Conservation (phyloP, 331 rosid genomes). For the Quercus tomentella region DNA sequence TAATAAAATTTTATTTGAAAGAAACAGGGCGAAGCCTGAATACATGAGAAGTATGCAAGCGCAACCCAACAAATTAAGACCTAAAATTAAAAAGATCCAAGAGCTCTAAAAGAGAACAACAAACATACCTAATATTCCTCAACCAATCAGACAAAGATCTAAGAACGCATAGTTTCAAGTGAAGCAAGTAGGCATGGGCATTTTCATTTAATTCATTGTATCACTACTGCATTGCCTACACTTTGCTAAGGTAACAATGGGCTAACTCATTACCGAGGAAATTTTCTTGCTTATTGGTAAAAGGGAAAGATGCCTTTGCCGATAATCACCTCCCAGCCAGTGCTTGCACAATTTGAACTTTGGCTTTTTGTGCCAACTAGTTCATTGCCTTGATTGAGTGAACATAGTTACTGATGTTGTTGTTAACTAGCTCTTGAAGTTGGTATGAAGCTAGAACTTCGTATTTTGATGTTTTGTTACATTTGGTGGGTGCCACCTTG, state of each 20-base stretch:
- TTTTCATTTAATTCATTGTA: neutral
- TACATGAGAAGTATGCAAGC: no score
- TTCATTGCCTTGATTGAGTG: neutral
- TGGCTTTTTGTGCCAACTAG: neutral
- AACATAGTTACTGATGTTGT: neutral
- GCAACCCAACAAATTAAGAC: no score
- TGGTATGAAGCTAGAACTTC: neutral
- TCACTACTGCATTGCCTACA: neutral
- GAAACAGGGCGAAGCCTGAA: no score
- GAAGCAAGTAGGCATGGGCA: neutral
- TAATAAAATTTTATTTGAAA: no score
- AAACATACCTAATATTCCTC: neutral
- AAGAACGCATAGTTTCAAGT: neutral
- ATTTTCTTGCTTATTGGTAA: neutral
- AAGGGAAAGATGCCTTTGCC: neutral
- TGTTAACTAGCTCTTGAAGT: neutral
- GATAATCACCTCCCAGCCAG: neutral
- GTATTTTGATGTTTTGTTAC: neutral
- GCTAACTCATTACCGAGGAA: neutral
- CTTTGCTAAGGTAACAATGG: neutral
- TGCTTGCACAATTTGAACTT: neutral
- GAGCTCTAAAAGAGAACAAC: neutral
- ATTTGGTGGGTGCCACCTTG: neutral
- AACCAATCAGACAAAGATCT: neutral
- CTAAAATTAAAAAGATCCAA: no score